Evolutionary conservation across 192 early-diverging fungal species (phyloP).

Genomic region (Coemansia sp.): DNA sequence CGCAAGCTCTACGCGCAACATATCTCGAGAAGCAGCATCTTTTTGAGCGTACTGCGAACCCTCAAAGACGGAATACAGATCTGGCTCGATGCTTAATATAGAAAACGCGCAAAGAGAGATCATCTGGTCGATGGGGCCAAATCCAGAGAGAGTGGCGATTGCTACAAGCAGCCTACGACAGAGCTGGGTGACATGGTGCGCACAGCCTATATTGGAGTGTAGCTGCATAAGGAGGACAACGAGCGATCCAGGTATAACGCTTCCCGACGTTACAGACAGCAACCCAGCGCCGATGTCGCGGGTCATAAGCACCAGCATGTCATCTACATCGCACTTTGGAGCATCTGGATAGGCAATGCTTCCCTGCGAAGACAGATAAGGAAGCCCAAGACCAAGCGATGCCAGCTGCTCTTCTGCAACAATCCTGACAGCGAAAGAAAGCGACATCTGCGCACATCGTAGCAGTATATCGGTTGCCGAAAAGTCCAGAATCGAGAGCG

Average conservation of each 20-base stretch:
- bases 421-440: conserved; percentile 18
- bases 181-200: conserved; percentile 10
- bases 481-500: conserved; percentile 19
- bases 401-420: conserved; percentile 47
- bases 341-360: conserved; percentile 28
- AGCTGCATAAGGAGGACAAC: conserved; percentile 29
- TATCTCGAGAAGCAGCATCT: conserved; percentile 1
- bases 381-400: conserved; percentile 15
- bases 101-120: conserved; percentile 17
- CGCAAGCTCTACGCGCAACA: conserved; percentile 16
- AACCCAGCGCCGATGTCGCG: conserved; percentile 41
- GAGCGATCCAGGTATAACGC: conserved; percentile 29
- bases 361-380: conserved; percentile 23
- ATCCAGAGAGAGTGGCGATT: conserved; percentile 16
- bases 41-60: conserved; percentile 1
- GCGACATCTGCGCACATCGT: conserved; percentile 21
- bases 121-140: conserved; percentile 10
- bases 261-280: conserved; percentile 14
- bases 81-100: conserved; percentile 27
- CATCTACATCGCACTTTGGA: conserved; percentile 9
- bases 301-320: conserved; percentile 34
- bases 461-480: conserved; percentile 21
- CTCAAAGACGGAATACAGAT: conserved; percentile 10
- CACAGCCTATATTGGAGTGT: conserved; percentile 2
- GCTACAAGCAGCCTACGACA: conserved; percentile 27